These are phyloP conservation scores for Strombidium stylifer DNA, from an alignment of 73 alveolate genomes.

Conservation along the genomic window DNA sequence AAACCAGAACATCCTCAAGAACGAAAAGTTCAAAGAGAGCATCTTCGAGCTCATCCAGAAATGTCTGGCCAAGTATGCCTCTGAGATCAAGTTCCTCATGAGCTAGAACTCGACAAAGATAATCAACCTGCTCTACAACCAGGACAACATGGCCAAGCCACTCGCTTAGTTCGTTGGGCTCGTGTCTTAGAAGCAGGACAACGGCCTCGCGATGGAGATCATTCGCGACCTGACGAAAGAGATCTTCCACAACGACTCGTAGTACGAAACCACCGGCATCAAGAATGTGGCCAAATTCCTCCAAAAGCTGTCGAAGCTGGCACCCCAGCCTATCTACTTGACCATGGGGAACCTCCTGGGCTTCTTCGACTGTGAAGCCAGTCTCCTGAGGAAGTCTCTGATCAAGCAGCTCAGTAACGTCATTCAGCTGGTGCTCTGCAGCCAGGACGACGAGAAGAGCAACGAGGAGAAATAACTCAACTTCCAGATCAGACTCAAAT, in stretches of 20 bases:
- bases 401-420: slow-evolving; percentile 32
- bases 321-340: slow-evolving; percentile 28
- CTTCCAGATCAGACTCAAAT: slow-evolving; percentile 63
- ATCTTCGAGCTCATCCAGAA: slow-evolving; percentile 33
- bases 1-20: slow-evolving; percentile 27
- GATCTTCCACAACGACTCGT: slow-evolving; percentile 36
- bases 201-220: slow-evolving; percentile 29
- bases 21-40: slow-evolving; percentile 16
- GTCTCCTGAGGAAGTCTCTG: slow-evolving; percentile 37
- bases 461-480: not conserved
- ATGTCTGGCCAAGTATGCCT: slow-evolving; percentile 33
- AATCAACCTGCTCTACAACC: slow-evolving; percentile 33
- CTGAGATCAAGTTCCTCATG: slow-evolving; percentile 15
- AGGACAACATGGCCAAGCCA: slow-evolving; percentile 51
- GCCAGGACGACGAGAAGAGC: not conserved
- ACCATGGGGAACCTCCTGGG: slow-evolving; percentile 28
- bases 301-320: slow-evolving; percentile 9
- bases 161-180: slow-evolving; percentile 44
- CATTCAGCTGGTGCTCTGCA: slow-evolving; percentile 29
- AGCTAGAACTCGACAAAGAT: slow-evolving; percentile 40
- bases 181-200: slow-evolving; percentile 24
- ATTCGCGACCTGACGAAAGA: slow-evolving; percentile 43
- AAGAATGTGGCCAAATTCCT: slow-evolving; percentile 42
- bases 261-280: slow-evolving; percentile 46
- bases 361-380: slow-evolving; percentile 55